Evolutionary conservation across 2,329 filamentous ascomycete species (phyloP).

Genomic region (Aspergillus bombycis): DNA sequence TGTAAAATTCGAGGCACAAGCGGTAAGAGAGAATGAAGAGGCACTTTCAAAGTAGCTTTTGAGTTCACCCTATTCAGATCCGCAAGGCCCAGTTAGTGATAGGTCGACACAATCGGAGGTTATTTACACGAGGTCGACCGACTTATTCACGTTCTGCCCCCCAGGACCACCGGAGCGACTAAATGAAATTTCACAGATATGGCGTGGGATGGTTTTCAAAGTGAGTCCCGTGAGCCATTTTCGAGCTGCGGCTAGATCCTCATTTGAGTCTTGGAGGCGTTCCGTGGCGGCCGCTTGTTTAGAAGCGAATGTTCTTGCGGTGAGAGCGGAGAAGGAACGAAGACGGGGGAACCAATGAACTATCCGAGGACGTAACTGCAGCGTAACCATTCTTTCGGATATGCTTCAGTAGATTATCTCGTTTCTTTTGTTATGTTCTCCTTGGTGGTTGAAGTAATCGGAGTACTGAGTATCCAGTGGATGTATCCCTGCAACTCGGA

Average conservation of each 20-base stretch:
- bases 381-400: conserved; percentile 2
- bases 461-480: neutral
- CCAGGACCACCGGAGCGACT: conserved; percentile 67
- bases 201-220: conserved; percentile 57
- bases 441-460: conserved; percentile 6
- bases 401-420: neutral
- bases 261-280: conserved; percentile 22
- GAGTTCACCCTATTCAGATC: conserved; percentile 60
- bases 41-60: conserved; percentile 65
- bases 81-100: conserved; percentile 12
- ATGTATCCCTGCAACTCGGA: conserved; percentile 15
- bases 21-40: conserved; percentile 55
- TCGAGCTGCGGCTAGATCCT: conserved; percentile 51
- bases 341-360: conserved; percentile 14
- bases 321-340: conserved; percentile 13
- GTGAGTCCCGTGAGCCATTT: conserved; percentile 60
- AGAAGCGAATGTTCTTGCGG: conserved; percentile 32
- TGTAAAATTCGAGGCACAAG: conserved; percentile 60
- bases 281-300: conserved; percentile 23
- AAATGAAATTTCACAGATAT: conserved; percentile 62
- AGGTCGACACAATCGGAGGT: neutral
- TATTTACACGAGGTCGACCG: conserved; percentile 25
- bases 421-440: neutral
- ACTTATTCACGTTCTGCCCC: conserved; percentile 73
- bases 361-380: conserved; percentile 9